Percentiles rank a stretch among this genome's conserved stretches.
Evolutionary conservation across 2,329 filamentous ascomycete genomes (phyloP).

Genomic region (Claviceps pusilla): DNA sequence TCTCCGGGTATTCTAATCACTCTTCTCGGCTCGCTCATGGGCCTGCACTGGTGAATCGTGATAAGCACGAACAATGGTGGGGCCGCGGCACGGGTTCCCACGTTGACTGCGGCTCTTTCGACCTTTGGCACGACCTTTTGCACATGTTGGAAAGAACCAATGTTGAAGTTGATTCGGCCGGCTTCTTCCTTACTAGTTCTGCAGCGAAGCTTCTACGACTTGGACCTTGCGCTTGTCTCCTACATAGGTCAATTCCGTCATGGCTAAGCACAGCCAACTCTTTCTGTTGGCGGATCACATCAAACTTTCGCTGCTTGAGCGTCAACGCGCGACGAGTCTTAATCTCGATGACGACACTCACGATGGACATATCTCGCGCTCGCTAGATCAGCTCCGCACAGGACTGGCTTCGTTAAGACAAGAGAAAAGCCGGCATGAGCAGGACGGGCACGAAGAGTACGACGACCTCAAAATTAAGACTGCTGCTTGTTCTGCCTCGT

Average conservation of each 20-base stretch:
- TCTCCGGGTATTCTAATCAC: too few relatives aligned
- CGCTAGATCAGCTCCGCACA: conserved; percentile 70
- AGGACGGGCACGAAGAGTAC: conserved; percentile 48
- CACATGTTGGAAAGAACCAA: too few relatives aligned
- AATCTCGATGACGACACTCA: conserved; percentile 66
- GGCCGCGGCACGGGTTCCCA: too few relatives aligned
- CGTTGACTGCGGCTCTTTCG: too few relatives aligned
- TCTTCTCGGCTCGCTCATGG: too few relatives aligned
- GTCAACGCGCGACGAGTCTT: conserved; percentile 69
- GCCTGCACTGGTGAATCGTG: too few relatives aligned
- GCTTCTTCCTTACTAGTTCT: too few relatives aligned
- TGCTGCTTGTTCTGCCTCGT: not conserved
- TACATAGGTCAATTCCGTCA: conserved; percentile 7
- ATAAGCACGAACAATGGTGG: too few relatives aligned
- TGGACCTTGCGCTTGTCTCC: not conserved
- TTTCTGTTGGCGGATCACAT: conserved; percentile 91
- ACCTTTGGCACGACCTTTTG: too few relatives aligned
- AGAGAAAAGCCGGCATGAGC: conserved; percentile 48
- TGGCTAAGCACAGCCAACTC: conserved; percentile 54
- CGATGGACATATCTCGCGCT: conserved; percentile 78
- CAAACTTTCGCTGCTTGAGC: conserved; percentile 86
- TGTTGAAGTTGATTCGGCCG: too few relatives aligned
- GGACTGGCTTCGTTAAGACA: conserved; percentile 57
- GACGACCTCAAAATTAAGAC: too few relatives aligned
- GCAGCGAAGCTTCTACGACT: too few relatives aligned